These are phyloP conservation scores for Aspergillus leporis DNA, from an alignment of 495 filamentous ascomycete species.

Conservation along the genomic window DNA sequence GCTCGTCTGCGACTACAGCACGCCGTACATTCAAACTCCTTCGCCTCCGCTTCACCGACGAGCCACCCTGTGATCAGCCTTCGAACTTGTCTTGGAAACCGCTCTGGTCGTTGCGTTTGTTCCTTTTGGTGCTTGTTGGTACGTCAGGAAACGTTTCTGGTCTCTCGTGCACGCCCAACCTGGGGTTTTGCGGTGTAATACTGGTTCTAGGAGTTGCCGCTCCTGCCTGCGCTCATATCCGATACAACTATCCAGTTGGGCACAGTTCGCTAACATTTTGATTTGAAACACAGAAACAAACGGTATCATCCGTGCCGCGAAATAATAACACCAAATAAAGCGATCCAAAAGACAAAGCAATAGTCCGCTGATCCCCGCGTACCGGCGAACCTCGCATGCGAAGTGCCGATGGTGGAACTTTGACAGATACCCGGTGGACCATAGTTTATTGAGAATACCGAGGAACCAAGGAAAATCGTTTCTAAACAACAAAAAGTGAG, in stretches of 20 bases:
- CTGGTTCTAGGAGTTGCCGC: constrained; percentile 17
- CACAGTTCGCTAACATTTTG: constrained; percentile 10
- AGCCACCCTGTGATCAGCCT: constrained; percentile 13
- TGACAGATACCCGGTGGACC: neutral
- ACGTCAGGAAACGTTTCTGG: constrained; percentile 2
- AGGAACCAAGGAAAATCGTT: neutral
- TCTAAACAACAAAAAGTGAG: neutral
- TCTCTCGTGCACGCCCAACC: neutral
- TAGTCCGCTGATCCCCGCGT: neutral
- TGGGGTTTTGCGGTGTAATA: constrained; percentile 4
- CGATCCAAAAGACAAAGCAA: neutral
- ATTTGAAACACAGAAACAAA: neutral
- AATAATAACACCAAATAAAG: neutral
- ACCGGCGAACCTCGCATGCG: neutral
- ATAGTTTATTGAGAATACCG: neutral
- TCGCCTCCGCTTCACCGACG: constrained; percentile 25
- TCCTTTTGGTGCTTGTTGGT: neutral
- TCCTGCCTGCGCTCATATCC: constrained; percentile 12
- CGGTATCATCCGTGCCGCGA: neutral
- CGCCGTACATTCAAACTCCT: constrained; percentile 20
- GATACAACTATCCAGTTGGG: constrained; percentile 4
- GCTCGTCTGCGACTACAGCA: constrained; percentile 19
- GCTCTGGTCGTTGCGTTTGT: neutral
- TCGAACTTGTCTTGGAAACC: neutral
- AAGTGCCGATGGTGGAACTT: constrained; percentile 1